Conservation (phyloP, 768 basidiomycete species). For the Tylopilus sp. region DNA sequence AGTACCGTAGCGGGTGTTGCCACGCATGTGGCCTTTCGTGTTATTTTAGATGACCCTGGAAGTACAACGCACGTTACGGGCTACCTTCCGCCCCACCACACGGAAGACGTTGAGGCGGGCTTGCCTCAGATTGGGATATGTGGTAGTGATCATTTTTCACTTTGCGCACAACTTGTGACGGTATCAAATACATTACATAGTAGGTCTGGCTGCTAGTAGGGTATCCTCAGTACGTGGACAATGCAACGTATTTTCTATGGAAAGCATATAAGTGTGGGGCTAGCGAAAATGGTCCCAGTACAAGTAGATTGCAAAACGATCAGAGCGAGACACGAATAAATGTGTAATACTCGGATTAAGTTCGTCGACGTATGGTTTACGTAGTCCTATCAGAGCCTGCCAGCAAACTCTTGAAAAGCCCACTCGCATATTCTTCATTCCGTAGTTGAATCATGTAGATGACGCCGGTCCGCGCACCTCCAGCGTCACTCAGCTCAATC, state of each 20-base stretch:
- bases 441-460: conserved; percentile 97
- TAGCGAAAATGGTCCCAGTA: too few species aligned
- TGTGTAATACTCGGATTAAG: neutral
- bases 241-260: neutral
- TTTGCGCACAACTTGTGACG: conserved; percentile 59
- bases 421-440: conserved; percentile 81
- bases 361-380: conserved; percentile 6
- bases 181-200: conserved; percentile 6
- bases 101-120: conserved; percentile 61
- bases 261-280: neutral
- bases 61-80: conserved; percentile 40
- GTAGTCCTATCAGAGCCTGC: conserved; percentile 76
- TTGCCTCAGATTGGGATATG: conserved; percentile 77
- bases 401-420: conserved; percentile 82
- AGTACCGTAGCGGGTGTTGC: too few species aligned
- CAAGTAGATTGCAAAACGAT: neutral
- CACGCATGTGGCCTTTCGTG: too few species aligned
- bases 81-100: conserved; percentile 60
- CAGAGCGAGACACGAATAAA: neutral
- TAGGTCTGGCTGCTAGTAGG: conserved; percentile 9
- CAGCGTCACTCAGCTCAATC: conserved; percentile 83
- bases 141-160: conserved; percentile 84
- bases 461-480: conserved; percentile 88
- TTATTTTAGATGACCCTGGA: conserved; percentile 43
- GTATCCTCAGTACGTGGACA: conserved; percentile 7